Conservation (phyloP, 306 rosid genomes). For the Quercus berberidifolia region DNA sequence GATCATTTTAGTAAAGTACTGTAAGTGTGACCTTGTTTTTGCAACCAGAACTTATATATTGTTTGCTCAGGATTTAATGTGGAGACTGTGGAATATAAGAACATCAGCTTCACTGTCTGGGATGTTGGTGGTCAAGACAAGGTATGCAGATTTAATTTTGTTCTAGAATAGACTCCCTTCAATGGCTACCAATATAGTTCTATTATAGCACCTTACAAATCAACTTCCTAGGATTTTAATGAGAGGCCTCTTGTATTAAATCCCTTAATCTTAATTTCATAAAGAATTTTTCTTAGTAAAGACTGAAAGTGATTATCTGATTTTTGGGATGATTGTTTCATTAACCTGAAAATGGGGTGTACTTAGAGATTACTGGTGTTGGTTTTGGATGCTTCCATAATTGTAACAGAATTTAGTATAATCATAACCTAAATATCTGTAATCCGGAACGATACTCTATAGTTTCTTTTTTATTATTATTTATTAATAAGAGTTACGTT, state of each 20-base stretch:
- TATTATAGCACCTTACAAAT: too few species aligned
- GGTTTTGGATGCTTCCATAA: neutral
- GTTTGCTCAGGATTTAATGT: slow-evolving; percentile 71
- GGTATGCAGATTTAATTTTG: slow-evolving; percentile 33
- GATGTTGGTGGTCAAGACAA: slow-evolving; percentile 98
- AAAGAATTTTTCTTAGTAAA: neutral
- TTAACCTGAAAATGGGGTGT: neutral
- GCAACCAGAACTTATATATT: slow-evolving; percentile 8
- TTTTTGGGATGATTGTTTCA: neutral
- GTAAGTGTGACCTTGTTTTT: neutral
- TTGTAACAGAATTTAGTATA: neutral
- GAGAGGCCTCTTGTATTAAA: neutral
- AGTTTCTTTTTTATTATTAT: neutral
- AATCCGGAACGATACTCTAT: neutral
- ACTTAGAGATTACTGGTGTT: too few species aligned
- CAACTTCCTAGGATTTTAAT: neutral
- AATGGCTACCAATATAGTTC: too few species aligned
- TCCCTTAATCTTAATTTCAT: neutral
- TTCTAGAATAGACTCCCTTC: too few species aligned
- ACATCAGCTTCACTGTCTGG: slow-evolving; percentile 98
- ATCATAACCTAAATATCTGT: neutral
- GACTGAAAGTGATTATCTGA: neutral
- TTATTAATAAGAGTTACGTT: too few species aligned
- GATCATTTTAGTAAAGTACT: neutral
- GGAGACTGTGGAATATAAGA: slow-evolving; percentile 92